Conservation (phyloP, 345 rosid species). For the Gossypium stocksii region DNA sequence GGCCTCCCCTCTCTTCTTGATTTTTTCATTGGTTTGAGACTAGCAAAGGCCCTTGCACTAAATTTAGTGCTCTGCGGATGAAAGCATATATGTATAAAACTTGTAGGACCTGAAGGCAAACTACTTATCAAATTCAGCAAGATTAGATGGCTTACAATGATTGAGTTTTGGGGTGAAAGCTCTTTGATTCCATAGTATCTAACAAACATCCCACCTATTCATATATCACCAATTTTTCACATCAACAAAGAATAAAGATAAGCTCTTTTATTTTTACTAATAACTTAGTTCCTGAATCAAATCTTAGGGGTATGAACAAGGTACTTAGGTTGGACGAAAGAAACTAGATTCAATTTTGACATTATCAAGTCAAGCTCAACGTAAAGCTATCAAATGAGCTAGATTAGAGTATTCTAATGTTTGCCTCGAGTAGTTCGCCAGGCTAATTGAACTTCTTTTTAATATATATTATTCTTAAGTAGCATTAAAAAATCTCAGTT, state of each 20-base stretch:
- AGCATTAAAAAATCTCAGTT: not conserved
- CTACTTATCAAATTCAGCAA: not conserved
- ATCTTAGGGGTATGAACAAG: not conserved
- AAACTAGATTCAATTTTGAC: not conserved
- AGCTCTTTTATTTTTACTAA: not conserved
- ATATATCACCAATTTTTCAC: not conserved
- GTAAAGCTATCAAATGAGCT: not conserved
- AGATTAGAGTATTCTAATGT: not conserved
- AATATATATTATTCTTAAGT: not conserved
- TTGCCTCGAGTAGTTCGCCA: not conserved
- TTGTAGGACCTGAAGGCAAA: not conserved
- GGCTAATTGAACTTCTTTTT: not conserved
- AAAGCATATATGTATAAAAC: not conserved
- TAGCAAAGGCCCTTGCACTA: conserved; percentile 27
- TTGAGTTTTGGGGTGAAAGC: conserved; percentile 11
- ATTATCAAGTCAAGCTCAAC: not conserved
- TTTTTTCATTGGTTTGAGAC: conserved; percentile 50
- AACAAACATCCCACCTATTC: conserved; percentile 20
- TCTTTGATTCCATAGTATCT: conserved; percentile 10
- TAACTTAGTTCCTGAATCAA: not conserved
- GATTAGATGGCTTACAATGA: conserved; percentile 27
- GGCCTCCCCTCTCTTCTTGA: conserved; percentile 25
- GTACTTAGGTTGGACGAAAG: not conserved
- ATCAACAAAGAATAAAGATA: not conserved
- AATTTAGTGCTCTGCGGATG: conserved; percentile 30